phyloP scores from a whole-genome alignment of 768 basidiomycete genomes.

The Dacryopinax spathularia region DNA sequence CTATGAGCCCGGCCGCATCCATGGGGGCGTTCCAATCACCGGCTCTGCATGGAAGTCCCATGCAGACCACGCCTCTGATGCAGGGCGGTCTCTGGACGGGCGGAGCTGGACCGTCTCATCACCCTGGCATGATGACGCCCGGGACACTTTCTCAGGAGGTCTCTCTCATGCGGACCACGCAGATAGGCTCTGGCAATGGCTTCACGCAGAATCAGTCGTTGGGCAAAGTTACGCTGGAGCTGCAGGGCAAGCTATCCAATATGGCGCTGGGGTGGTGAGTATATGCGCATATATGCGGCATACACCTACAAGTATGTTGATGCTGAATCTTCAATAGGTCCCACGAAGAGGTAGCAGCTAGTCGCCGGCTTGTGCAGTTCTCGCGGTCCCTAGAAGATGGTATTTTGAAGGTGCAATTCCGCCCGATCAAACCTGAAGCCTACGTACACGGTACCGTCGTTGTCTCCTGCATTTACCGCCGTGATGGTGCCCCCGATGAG shows the following conservation, averaged over 20 bases:
- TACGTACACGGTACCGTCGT: slow-evolving; percentile 64
- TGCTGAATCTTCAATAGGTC: slow-evolving; percentile 20
- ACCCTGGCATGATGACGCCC: neutral
- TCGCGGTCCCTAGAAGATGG: slow-evolving; percentile 62
- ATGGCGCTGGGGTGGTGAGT: slow-evolving; percentile 32
- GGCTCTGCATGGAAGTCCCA: slow-evolving; percentile 12
- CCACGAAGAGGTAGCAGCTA: slow-evolving; percentile 46
- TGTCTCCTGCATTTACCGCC: slow-evolving; percentile 87
- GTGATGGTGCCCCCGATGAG: slow-evolving; percentile 31
- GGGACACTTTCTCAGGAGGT: neutral
- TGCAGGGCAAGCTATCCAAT: slow-evolving; percentile 25
- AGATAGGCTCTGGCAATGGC: neutral
- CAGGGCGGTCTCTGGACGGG: slow-evolving; percentile 4
- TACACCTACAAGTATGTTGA: neutral
- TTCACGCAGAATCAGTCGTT: slow-evolving; percentile 12
- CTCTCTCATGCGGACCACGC: neutral
- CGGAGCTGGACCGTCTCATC: neutral
- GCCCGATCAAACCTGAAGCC: slow-evolving; percentile 56
- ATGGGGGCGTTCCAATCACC: slow-evolving; percentile 11
- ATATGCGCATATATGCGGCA: neutral
- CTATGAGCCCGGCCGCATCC: slow-evolving; percentile 6
- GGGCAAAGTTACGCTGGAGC: slow-evolving; percentile 21
- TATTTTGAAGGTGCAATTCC: slow-evolving; percentile 63
- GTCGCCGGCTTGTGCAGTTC: slow-evolving; percentile 80
- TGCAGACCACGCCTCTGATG: slow-evolving; percentile 13